Evolutionary conservation across 2,329 filamentous ascomycete species (phyloP), one percentile per base, ranked within the genome.

Genomic region (Trichoderma koningii): DNA sequence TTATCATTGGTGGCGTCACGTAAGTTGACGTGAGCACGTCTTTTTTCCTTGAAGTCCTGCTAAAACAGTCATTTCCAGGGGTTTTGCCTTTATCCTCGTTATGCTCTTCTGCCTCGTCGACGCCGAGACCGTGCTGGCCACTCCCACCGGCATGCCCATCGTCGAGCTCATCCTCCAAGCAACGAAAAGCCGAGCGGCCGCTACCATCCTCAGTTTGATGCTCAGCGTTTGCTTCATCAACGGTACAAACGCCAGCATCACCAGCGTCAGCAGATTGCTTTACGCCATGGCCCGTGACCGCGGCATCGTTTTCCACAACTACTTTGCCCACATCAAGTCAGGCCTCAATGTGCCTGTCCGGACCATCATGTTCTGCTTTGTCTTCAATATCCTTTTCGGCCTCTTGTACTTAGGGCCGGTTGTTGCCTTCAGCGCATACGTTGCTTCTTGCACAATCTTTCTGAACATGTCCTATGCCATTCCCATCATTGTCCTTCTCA

Each of bases 321-420:
- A 42, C 34, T 61, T 61, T 52, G 34, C 57, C n/a, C 57, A 61
- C 14, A 61, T 61, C 14, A 47, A 61, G 47, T 26, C 57, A 41
- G 57, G 57, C 4, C 28, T 61, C 19, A 61, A 61, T n/a, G 57
- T 61, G 21, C 57, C 57, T 21, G 57, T 61, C 23, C 47, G 57
- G 10, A 52, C 57, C n/a, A 61, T 61, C 57, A 61, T 61, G 57
- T 61, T 61, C 34, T 61, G 57, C n/a, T 61, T 61, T 10, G 57
- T 61, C 12, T 61, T 61, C 34, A 61, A 61, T 15, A 61, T 61
- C 17, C 47, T 52, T 7, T 61, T 61, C 14, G 57, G 57, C 12
- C 57, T 61, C 12, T 10, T 61, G 19, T 61, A 61, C 30, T 47
- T 61, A 12, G 57, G 57, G 5, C 57, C 57, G 1, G 45, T 38